phyloP scores from a whole-genome alignment of 2,329 filamentous ascomycete genomes.

The Tolypocladium tropicale region DNA sequence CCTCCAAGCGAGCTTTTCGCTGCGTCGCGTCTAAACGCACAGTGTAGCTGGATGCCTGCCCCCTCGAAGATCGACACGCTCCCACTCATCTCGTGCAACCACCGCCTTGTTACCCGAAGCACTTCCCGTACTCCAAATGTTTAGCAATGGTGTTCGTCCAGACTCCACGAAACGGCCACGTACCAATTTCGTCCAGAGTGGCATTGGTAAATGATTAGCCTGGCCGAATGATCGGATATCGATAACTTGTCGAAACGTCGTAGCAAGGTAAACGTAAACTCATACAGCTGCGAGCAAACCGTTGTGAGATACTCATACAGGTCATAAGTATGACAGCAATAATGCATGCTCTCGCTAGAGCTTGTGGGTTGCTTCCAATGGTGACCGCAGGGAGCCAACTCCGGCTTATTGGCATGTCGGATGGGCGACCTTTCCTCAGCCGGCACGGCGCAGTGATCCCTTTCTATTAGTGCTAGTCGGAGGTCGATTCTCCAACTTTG shows the following conservation, averaged over 20 bases:
- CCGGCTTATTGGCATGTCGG: slow-evolving; percentile 4
- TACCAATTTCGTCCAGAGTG: not conserved
- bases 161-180: slow-evolving; percentile 1
- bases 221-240: not conserved
- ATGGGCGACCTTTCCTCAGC: not conserved
- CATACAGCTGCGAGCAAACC: slow-evolving; percentile 8
- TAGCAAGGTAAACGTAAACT: slow-evolving; percentile 12
- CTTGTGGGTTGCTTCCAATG: slow-evolving; percentile 5
- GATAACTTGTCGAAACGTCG: slow-evolving; percentile 6
- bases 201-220: not conserved
- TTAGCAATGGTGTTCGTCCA: slow-evolving; percentile 6
- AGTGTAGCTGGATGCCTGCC: not conserved
- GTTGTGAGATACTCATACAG: slow-evolving; percentile 16
- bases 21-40: not conserved
- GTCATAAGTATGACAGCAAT: slow-evolving; percentile 21
- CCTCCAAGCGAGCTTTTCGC: not conserved
- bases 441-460: not conserved
- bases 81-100: not conserved
- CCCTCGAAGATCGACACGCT: not conserved
- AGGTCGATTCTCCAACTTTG: slow-evolving; percentile 35
- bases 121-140: slow-evolving; percentile 10
- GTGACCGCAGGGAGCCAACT: not conserved
- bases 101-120: slow-evolving; percentile 12
- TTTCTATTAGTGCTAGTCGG: slow-evolving; percentile 14
- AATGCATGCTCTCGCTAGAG: slow-evolving; percentile 18